Evolutionary conservation across 257 asterid species (phyloP).

Genomic region (Avicennia marina): DNA sequence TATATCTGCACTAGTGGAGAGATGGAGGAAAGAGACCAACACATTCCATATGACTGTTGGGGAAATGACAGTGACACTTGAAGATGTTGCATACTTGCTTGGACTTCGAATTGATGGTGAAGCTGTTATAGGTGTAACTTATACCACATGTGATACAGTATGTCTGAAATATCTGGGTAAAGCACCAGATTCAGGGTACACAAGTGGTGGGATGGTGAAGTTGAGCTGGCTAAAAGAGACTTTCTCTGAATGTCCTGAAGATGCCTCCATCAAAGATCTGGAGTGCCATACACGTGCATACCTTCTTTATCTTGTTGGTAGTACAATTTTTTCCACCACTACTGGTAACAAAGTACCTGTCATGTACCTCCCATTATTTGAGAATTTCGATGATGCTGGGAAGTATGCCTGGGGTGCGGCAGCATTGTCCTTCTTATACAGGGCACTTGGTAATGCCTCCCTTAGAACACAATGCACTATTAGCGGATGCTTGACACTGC

Average conservation of each 20-base stretch:
- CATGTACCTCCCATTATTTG: slow-evolving; percentile 93
- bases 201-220: slow-evolving; percentile 62
- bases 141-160: slow-evolving; percentile 47
- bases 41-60: slow-evolving; percentile 88
- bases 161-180: slow-evolving; percentile 24
- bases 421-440: slow-evolving; percentile 80
- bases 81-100: slow-evolving; percentile 86
- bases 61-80: slow-evolving; percentile 92
- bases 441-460: slow-evolving; percentile 95
- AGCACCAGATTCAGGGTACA: slow-evolving; percentile 30
- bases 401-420: slow-evolving; percentile 98
- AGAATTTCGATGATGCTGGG: slow-evolving; percentile 84
- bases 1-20: slow-evolving; percentile 88
- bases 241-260: slow-evolving; percentile 65
- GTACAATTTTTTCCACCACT: slow-evolving; percentile 91
- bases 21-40: slow-evolving; percentile 97
- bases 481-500: slow-evolving; percentile 85
- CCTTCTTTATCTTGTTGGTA: slow-evolving; percentile 90
- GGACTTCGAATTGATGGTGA: slow-evolving; percentile 92
- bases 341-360: slow-evolving; percentile 97
- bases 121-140: slow-evolving; percentile 91
- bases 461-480: slow-evolving; percentile 92
- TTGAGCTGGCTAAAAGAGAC: slow-evolving; percentile 95
- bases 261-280: slow-evolving; percentile 67
- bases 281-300: slow-evolving; percentile 80